Base-by-base conservation (phyloP, 345 rosid genomes). In the Citrus trifoliata region DNA sequence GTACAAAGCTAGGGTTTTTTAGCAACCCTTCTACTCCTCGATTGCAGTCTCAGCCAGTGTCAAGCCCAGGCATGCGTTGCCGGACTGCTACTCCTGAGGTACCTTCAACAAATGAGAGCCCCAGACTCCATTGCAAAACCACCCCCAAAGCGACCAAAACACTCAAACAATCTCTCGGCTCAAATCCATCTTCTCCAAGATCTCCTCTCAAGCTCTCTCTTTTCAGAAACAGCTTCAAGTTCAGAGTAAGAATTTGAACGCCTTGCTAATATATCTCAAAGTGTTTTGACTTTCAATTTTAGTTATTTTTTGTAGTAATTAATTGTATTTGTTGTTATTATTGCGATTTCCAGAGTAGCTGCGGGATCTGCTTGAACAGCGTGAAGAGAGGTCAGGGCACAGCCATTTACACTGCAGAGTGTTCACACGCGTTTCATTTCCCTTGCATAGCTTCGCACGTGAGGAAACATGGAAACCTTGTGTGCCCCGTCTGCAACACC, bases 321-420 rank as follows among this genome's bases (percentile, higher is more conserved):
- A 46, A 46, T 46, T 46, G 51, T 46, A 13, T 9, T 8, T 35
- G 37, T 19, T 74, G 68, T 27, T 73, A 9, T 18, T 28, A 61
- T 74, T 40, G 12, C 60, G 64, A 19, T 32, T 32, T 51, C 78
- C 89, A 90, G 91, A 90, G 85, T 76, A 88, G 88, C 80, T 95
- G 98, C 30, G 95, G 93, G 64, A 85, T 95, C 60, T 95, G 98
- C 79, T 81, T 83, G 80, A 89, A 86, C 86, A 88, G 92, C 76
- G 94, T 92, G 81, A 91, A 87, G 83, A 87, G 90, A 6, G 95
- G 93, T n/a, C 90, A 92, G 73, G 98, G 94, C 5, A 89, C 92
- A 24, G 95, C 95, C 9, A 90, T 92, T 30, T 92, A 90, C 83
- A 95, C 98, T 37, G 98, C 98, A 14, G 98, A 93, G 77, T 95